phyloP scores from a whole-genome alignment of 257 asterid species.

The Penstemon eatonii region DNA sequence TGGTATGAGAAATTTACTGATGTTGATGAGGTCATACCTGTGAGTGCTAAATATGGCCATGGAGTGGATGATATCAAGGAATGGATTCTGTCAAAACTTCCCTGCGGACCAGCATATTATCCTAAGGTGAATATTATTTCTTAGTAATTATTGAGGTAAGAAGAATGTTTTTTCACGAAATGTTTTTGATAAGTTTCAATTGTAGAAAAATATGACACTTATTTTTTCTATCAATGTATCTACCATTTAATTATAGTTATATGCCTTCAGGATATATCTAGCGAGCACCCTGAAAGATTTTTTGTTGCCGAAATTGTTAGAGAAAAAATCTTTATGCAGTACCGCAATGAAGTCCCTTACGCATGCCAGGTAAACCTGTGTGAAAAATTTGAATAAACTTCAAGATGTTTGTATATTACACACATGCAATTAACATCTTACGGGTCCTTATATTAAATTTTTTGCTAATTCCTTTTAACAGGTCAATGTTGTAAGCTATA shows the following conservation, averaged over 20 bases:
- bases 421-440: background rate
- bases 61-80: conserved; percentile 95
- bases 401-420: conserved; percentile 15
- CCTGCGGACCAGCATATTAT: conserved; percentile 83
- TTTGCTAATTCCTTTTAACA: conserved; percentile 30
- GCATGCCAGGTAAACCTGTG: conserved; percentile 80
- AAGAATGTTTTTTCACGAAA: background rate
- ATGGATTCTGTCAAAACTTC: conserved; percentile 94
- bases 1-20: conserved; percentile 91
- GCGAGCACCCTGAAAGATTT: conserved; percentile 98
- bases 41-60: conserved; percentile 95
- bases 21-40: conserved; percentile 96
- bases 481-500: conserved; percentile 86
- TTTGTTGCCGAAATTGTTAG: conserved; percentile 90
- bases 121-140: conserved; percentile 62
- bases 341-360: conserved; percentile 88
- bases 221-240: background rate
- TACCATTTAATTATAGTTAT: background rate
- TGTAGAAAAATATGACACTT: conserved; percentile 7
- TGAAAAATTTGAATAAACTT: conserved; percentile 14
- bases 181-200: conserved; percentile 17
- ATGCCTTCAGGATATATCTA: conserved; percentile 74
- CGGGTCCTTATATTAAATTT: background rate
- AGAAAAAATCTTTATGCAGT: conserved; percentile 93
- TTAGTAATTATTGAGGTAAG: background rate